Evolutionary conservation across 331 rosid genomes (phyloP).

Genomic region (Acacia pycnantha): DNA sequence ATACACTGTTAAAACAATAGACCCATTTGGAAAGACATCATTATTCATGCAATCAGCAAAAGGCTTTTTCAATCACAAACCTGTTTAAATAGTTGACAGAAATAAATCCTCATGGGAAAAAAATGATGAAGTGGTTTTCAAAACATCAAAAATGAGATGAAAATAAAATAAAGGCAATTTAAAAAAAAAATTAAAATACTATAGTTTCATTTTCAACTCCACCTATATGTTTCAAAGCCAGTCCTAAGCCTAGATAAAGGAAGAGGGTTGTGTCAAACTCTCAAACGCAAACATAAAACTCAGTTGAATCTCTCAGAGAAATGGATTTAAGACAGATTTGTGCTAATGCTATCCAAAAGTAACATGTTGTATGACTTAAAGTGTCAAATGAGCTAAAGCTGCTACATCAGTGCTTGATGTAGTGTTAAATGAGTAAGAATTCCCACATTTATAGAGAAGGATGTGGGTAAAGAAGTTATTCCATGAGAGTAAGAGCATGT

Average conservation of each 20-base stretch:
- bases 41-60: background rate
- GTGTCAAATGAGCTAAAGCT: background rate
- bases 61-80: background rate
- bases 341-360: background rate
- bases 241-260: background rate
- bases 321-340: background rate
- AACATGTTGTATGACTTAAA: background rate
- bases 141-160: background rate
- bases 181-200: background rate
- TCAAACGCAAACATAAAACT: background rate
- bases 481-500: background rate
- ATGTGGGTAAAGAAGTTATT: background rate
- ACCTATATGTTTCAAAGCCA: background rate
- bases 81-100: background rate
- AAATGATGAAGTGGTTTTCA: background rate
- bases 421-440: background rate
- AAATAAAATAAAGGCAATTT: background rate
- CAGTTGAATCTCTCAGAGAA: background rate
- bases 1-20: background rate
- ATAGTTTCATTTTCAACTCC: background rate
- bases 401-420: background rate
- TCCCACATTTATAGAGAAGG: background rate
- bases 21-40: background rate
- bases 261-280: background rate
- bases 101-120: background rate